Evolutionary conservation across 345 rosid species (phyloP), one percentile per base, ranked within the genome.

Genomic region (Boechera divaricarpa): DNA sequence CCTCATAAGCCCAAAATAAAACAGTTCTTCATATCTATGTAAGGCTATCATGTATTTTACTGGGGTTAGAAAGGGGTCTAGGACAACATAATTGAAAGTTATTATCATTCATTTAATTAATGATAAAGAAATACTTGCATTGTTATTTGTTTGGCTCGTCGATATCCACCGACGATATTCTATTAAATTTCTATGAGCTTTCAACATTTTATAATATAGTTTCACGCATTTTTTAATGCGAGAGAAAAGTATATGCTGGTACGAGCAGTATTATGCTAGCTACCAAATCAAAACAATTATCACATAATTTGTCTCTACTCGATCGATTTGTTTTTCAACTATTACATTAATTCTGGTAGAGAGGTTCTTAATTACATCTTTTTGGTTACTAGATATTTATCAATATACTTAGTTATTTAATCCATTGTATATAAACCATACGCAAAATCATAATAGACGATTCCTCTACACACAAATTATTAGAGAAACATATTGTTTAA

Each of bases 251-350:
- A 71, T 77, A 57, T 57, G 77, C 77, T 15, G 32, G 72, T 64
- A 39, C 72, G 54, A 51, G 3, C 47, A 64, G 41, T 29, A 13
- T 38, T 70, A 65, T 77, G 72, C 77, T 36, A 45, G 54, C 77
- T 47, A 77, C 75, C 75, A 70, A 57, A 77, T 64, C 72, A 48
- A 64, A 77, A 64, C 67, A 77, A 38, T 47, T 35, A 77, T 57
- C 66, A 71, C 32, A 77, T 77, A 62, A 31, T 77, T 77, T 77
- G 81, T 77, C 77, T 64, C 72, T 65, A 71, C 48, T 71, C 60
- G 33, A 47, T n/a, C 7, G 10, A 54, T 47, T 70, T 56, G 45
- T 6, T 70, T 63, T 26, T 70, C 52, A 70, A 47, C 58, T 4
- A 31, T 60, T 60, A 13, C 55, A 68, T 49, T 36, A 26, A 29